Percentiles rank a stretch among this genome's conserved stretches.
These are phyloP conservation scores for Saccharomycopsis hybrid DNA, from an alignment of 1,139 yeast genomes.

Conservation along the genomic window DNA sequence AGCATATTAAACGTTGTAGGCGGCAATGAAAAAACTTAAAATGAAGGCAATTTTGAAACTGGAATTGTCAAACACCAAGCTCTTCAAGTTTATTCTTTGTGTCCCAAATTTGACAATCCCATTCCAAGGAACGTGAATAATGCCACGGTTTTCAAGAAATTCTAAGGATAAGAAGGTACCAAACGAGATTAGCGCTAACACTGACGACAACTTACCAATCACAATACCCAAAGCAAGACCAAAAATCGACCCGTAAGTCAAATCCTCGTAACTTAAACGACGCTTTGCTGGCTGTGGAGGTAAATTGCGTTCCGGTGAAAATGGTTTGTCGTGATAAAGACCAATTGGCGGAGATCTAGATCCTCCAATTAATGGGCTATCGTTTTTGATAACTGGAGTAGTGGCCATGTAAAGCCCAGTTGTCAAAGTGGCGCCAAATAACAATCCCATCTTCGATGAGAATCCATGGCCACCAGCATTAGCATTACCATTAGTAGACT, in stretches of 20 bases:
- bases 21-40: conserved; percentile 53
- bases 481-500: too few relatives aligned
- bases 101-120: conserved; percentile 42
- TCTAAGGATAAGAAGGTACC: conserved; percentile 40
- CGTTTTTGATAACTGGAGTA: conserved; percentile 4
- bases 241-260: conserved; percentile 54
- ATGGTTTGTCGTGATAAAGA: not conserved
- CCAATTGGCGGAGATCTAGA: not conserved
- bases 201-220: conserved; percentile 51
- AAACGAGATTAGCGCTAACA: conserved; percentile 44
- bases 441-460: conserved; percentile 1
- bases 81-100: conserved; percentile 43
- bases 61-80: conserved; percentile 49
- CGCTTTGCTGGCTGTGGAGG: conserved; percentile 29
- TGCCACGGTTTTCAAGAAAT: conserved; percentile 49
- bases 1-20: conserved; percentile 51
- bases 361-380: not conserved
- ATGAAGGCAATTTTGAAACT: conserved; percentile 54
- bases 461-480: too few relatives aligned
- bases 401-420: conserved; percentile 7
- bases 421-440: conserved; percentile 5
- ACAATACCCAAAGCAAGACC: conserved; percentile 54
- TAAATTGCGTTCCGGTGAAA: not conserved
- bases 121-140: conserved; percentile 50
- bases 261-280: conserved; percentile 46